Evolutionary conservation across 495 filamentous ascomycete genomes (phyloP), one percentile per base, ranked within the genome.

Genomic region (Podospora bellae-mahoneyi): DNA sequence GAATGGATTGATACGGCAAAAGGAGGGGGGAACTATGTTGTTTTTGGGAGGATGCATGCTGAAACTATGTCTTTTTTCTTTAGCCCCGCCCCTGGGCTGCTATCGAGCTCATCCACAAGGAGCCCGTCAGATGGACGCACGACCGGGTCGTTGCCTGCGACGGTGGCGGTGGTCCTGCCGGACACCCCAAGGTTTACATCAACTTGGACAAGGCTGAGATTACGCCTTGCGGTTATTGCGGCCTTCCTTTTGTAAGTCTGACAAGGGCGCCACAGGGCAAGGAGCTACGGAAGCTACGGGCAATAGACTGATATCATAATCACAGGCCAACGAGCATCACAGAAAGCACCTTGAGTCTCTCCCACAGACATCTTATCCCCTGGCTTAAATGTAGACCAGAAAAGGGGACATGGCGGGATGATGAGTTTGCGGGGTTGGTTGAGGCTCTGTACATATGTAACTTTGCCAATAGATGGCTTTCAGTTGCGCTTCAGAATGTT

Each of bases 201-300:
- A 99, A 99, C 80, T 89, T 91, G 71, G 95, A 99, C 82, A 97
- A 97, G 85, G 90, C 95, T 66, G 88, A 97, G 82, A 97, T 99
- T 76, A 87, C 84, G 75, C 84, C 84, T 75, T 99, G 95, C 83
- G 88, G 84, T 68, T 99, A 99, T 82, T 99, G 95, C 77, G 95
- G 95, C n/a, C 75, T 94, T 72, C 95, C 96, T 71, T 99, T 89
- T 76, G 95, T 97, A 84, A 76, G 94, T 88, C 54, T 20, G 26
- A 9, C 39, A 10, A 1, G 7, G 9, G 9, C 2, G 2, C 9
- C 9, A 48, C 7, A 10, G 9, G 13, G 39, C 39, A 2, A 16
- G 39, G 9, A 10, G 39, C 7, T 48, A 48, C 2, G 9, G 2
- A 48, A 13, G 39, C 32, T 53, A 5, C 27, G 13, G 66, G 53